phyloP scores from a whole-genome alignment of 306 rosid species.

The Pterocarpus santalinus region DNA sequence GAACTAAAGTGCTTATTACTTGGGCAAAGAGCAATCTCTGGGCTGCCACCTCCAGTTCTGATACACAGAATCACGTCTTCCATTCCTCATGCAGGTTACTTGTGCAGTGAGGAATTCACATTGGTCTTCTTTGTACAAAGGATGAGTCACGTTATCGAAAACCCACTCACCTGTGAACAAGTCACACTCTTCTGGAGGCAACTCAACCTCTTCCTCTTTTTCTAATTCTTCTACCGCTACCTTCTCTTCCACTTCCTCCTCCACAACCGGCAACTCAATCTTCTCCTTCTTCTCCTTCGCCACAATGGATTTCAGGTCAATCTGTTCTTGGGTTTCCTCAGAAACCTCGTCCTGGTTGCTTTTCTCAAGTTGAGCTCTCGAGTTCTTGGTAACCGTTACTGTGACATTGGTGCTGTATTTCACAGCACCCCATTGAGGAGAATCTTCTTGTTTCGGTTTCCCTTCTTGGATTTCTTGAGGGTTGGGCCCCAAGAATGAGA shows the following conservation, averaged over 20 bases:
- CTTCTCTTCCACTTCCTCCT: conserved; percentile 40
- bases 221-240: conserved; percentile 31
- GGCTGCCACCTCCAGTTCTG: conserved; percentile 99
- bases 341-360: conserved; percentile 46
- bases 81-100: conserved; percentile 93
- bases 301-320: conserved; percentile 45
- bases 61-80: conserved; percentile 79
- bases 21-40: conserved; percentile 86
- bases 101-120: conserved; percentile 84
- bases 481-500: conserved; percentile 64
- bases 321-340: conserved; percentile 54
- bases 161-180: conserved; percentile 89
- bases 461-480: conserved; percentile 62
- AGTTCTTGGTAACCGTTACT: conserved; percentile 35
- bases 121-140: conserved; percentile 90
- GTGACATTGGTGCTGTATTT: neutral
- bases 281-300: conserved; percentile 38
- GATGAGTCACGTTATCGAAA: conserved; percentile 73
- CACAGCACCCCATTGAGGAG: conserved; percentile 24
- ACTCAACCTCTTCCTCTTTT: conserved; percentile 61
- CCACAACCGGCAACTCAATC: conserved; percentile 2
- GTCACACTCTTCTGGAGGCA: conserved; percentile 91
- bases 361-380: conserved; percentile 50
- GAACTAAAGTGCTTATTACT: conserved; percentile 55
- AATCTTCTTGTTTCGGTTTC: neutral